phyloP scores from a whole-genome alignment of 1,284 basidiomycete genomes.

The Gymnopus androsaceus region DNA sequence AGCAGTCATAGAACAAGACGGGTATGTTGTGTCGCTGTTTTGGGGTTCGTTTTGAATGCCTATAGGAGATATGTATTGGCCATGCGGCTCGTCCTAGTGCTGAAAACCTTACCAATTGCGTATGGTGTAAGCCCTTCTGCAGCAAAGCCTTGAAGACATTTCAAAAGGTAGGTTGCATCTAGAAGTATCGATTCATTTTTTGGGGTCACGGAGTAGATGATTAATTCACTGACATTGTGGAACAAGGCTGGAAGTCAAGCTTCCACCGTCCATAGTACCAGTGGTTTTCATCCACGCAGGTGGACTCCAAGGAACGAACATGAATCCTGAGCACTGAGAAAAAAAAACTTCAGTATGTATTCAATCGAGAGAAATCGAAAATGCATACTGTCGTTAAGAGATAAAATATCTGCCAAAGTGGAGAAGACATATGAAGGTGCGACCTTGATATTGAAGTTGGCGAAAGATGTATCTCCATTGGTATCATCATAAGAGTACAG shows the following conservation, averaged over 20 bases:
- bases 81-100: no score
- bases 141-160: slow-evolving; percentile 53
- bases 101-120: no score
- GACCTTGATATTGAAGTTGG: slow-evolving; percentile 45
- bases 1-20: slow-evolving; percentile 45
- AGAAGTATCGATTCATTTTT: not conserved
- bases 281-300: slow-evolving; percentile 59
- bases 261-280: slow-evolving; percentile 51
- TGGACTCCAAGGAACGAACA: slow-evolving; percentile 56
- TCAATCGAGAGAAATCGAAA: not conserved
- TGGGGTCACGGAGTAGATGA: slow-evolving; percentile 4
- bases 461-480: slow-evolving; percentile 49
- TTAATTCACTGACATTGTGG: slow-evolving; percentile 31
- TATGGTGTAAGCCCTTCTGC: slow-evolving; percentile 49
- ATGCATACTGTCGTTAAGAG: slow-evolving; percentile 38
- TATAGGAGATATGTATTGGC: no score
- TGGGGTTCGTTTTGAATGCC: slow-evolving; percentile 58
- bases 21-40: slow-evolving; percentile 55
- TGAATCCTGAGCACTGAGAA: slow-evolving; percentile 36
- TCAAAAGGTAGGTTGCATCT: slow-evolving; percentile 57
- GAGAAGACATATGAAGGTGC: slow-evolving; percentile 53
- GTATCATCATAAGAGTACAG: slow-evolving; percentile 50
- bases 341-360: not conserved
- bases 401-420: slow-evolving; percentile 50
- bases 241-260: slow-evolving; percentile 37